Conservation (phyloP, 1,284 basidiomycete genomes). For the Pyrrhoderma noxium region DNA sequence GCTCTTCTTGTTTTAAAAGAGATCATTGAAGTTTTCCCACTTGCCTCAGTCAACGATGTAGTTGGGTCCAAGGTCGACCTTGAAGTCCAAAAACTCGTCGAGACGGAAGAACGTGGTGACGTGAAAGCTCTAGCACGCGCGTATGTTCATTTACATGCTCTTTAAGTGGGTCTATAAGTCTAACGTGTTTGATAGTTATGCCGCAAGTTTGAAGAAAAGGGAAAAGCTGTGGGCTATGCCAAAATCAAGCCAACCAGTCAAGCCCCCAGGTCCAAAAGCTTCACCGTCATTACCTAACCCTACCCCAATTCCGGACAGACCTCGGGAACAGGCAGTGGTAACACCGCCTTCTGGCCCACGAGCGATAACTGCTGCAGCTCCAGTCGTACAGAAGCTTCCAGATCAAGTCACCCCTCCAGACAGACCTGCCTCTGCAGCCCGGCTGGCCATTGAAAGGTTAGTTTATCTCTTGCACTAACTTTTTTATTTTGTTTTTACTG, state of each 20-base stretch:
- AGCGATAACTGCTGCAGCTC: background rate
- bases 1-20: constrained; percentile 86
- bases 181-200: constrained; percentile 40
- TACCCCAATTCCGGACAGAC: background rate
- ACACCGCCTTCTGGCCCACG: constrained; percentile 8
- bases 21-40: constrained; percentile 81
- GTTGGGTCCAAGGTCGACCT: constrained; percentile 53
- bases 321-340: constrained; percentile 8
- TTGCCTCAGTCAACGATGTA: constrained; percentile 48
- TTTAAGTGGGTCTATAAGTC: background rate
- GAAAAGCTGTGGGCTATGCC: constrained; percentile 51
- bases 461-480: constrained; percentile 9
- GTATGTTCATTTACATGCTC: constrained; percentile 34
- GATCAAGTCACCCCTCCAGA: constrained; percentile 23
- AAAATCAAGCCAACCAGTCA: constrained; percentile 26
- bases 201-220: constrained; percentile 62
- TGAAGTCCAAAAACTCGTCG: constrained; percentile 62
- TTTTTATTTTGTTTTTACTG: background rate
- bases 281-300: too few species aligned
- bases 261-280: background rate
- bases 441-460: constrained; percentile 59
- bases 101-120: constrained; percentile 72
- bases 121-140: constrained; percentile 75
- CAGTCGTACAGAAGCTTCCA: constrained; percentile 30
- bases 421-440: constrained; percentile 32